Percentiles rank a stretch among this genome's conserved stretches.
Conservation (phyloP, 768 basidiomycete species). For the Amanita fuliginea region DNA sequence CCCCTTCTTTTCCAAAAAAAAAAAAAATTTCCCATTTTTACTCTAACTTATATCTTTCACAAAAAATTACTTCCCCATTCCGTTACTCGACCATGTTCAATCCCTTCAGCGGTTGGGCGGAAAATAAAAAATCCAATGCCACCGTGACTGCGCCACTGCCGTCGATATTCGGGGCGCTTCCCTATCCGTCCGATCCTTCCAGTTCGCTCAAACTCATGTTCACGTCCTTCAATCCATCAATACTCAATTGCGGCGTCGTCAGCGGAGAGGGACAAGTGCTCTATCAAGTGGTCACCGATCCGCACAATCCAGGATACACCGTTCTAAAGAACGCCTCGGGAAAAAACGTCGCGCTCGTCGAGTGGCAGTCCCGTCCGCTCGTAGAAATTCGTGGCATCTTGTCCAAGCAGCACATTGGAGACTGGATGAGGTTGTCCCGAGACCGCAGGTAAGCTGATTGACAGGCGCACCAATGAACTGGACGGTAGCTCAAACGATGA, state of each 20-base stretch:
- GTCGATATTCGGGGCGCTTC: slow-evolving; percentile 55
- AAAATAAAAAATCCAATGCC: slow-evolving; percentile 15
- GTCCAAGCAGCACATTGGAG: slow-evolving; percentile 33
- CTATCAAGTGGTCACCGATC: slow-evolving; percentile 41
- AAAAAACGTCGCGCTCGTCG: slow-evolving; percentile 40
- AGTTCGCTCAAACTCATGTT: slow-evolving; percentile 28
- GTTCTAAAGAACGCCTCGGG: slow-evolving; percentile 38
- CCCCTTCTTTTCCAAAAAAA: background rate
- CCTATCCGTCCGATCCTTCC: slow-evolving; percentile 30
- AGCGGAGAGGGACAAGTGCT: slow-evolving; percentile 36
- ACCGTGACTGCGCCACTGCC: slow-evolving; percentile 24
- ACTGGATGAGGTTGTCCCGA: slow-evolving; percentile 43
- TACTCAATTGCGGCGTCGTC: slow-evolving; percentile 45
- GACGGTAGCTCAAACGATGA: background rate
- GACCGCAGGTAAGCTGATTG: slow-evolving; percentile 26
- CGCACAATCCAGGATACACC: slow-evolving; percentile 39
- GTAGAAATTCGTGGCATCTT: slow-evolving; percentile 45
- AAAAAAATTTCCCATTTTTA: too few species aligned
- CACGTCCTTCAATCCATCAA: slow-evolving; percentile 35
- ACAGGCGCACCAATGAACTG: background rate
- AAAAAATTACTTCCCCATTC: slow-evolving; percentile 1
- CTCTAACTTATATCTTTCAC: slow-evolving; percentile 2
- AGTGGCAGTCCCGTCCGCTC: slow-evolving; percentile 39
- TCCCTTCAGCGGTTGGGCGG: slow-evolving; percentile 29
- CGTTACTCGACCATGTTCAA: slow-evolving; percentile 21